These are phyloP conservation scores for Tubosaeta sp. DNA, from an alignment of 768 basidiomycete species.

Conservation along the genomic window DNA sequence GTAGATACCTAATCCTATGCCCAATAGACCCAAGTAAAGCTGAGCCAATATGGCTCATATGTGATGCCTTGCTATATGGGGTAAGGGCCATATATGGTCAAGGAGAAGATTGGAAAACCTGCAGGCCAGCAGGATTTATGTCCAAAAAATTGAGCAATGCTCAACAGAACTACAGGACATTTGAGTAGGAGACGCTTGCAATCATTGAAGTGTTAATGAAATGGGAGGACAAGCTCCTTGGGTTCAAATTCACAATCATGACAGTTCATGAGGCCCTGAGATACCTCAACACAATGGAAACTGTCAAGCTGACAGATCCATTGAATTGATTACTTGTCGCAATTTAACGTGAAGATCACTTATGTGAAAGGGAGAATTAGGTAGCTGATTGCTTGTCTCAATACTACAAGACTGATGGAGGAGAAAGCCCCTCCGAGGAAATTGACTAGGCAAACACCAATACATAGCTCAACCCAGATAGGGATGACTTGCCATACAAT, in stretches of 20 bases:
- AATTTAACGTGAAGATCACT: slow-evolving; percentile 26
- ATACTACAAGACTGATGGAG: slow-evolving; percentile 22
- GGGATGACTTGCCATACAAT: neutral
- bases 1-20: no score
- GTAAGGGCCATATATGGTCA: no score
- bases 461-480: neutral
- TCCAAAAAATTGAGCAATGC: neutral
- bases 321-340: slow-evolving; percentile 30
- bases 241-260: slow-evolving; percentile 17
- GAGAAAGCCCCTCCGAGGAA: no score
- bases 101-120: no score
- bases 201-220: slow-evolving; percentile 26
- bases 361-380: slow-evolving; percentile 19
- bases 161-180: neutral
- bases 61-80: no score
- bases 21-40: no score
- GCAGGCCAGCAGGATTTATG: no score
- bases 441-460: neutral
- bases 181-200: slow-evolving; percentile 16
- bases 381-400: slow-evolving; percentile 26
- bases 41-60: no score
- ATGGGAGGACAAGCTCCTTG: slow-evolving; percentile 32
- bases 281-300: slow-evolving; percentile 25
- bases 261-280: slow-evolving; percentile 29
- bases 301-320: slow-evolving; percentile 13